Percentiles rank a stretch among this genome's conserved stretches.
phyloP scores from a whole-genome alignment of 306 rosid genomes.

The Lathyrus sativus region DNA sequence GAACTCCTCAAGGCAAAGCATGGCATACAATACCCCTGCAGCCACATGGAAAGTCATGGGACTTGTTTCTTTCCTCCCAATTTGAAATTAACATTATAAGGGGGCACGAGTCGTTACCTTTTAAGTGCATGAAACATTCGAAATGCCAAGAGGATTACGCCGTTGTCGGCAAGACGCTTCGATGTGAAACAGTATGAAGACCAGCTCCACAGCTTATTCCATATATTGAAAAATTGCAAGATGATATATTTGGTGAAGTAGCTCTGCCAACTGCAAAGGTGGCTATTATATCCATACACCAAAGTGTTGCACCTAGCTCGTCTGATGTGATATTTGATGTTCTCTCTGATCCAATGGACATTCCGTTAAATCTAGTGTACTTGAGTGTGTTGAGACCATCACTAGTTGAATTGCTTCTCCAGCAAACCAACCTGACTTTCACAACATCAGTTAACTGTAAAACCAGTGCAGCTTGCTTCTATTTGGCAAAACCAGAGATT shows the following conservation, averaged over 20 bases:
- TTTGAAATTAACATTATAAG: too few species aligned
- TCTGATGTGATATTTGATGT: conserved; percentile 75
- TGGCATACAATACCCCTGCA: too few species aligned
- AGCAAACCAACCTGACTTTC: conserved; percentile 73
- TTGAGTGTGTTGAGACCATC: conserved; percentile 73
- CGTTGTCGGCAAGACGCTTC: too few species aligned
- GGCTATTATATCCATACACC: too few species aligned
- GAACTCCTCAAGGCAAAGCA: too few species aligned
- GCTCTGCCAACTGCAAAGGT: conserved; percentile 79
- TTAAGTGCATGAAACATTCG: too few species aligned
- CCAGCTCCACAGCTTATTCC: conserved; percentile 81
- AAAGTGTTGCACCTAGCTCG: conserved; percentile 54
- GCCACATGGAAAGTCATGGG: too few species aligned
- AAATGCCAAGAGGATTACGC: too few species aligned
- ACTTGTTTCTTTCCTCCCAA: too few species aligned
- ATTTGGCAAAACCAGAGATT: conserved; percentile 74
- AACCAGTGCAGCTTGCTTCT: conserved; percentile 63
- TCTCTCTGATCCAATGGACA: conserved; percentile 71
- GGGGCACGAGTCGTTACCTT: too few species aligned
- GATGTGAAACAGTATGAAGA: too few species aligned
- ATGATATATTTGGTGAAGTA: conserved; percentile 75
- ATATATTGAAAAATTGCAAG: conserved; percentile 63
- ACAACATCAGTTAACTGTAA: conserved; percentile 66
- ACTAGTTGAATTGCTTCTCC: conserved; percentile 69
- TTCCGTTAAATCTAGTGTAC: conserved; percentile 63